Base-by-base conservation (phyloP, 331 rosid genomes). In the Erythrophleum ivorense region DNA sequence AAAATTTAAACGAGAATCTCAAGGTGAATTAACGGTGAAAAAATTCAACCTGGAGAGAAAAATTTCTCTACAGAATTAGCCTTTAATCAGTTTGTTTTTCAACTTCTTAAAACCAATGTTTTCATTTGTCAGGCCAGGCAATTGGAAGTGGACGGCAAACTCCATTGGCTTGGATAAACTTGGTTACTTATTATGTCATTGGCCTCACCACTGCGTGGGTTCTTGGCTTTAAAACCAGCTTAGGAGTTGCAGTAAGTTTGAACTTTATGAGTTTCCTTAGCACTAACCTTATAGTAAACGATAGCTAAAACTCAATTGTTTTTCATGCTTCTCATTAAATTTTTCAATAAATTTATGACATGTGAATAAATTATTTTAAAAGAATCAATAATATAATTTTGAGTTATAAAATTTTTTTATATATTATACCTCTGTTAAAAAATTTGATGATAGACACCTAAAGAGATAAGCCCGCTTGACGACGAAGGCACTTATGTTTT, bases 131-230 rank as follows among this genome's bases (percentile, higher is more conserved):
- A 85, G 92, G 87, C 13, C 86, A 85, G 60, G 87, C 87, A 40
- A 87, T 89, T 82, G 90, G 90, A 73, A 89, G 86, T 71, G 90
- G 90, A 75, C 79, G 90, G 89, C 92, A 89, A 81, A 87, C 18
- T 12, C 63, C 83, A n/a, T 86, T 89, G 60, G 90, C 88, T 63
- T 89, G 83, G 79, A 86, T 80, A 8, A 89, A 86, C 79, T 83
- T 89, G 38, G 67, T 81, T 19, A 45, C 87, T 38, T 86, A 89
- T 79, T 84, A 88, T 15, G 7, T 88, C 4, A 79, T 86, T 64
- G 88, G 90, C 73, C 84, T 89, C 24, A 84, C 88, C 34, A 74
- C 82, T 53, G 92, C 90, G 15, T 88, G 88, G 78, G 86, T 82
- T 81, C 88, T 88, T 79, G 90, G 84, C 18, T 86, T 89, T 77